These are phyloP conservation scores for Epichloe sp. DNA, from an alignment of 2,329 filamentous ascomycete species.

Conservation along the genomic window DNA sequence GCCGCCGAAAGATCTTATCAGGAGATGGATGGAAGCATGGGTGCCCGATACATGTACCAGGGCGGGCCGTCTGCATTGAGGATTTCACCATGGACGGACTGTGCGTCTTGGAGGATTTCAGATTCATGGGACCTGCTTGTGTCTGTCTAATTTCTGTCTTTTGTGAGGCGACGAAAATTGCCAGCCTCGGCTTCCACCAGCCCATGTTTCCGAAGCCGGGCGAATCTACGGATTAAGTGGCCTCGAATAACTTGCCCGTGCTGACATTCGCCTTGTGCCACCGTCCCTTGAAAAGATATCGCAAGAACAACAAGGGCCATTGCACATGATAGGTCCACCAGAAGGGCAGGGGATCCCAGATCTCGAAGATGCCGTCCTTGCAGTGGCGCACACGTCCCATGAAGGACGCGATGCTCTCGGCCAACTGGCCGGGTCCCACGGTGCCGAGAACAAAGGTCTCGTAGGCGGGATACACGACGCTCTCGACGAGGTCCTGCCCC, in stretches of 20 bases:
- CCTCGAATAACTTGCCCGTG: conserved; percentile 30
- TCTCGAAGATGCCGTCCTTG: conserved; percentile 40
- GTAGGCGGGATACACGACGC: conserved; percentile 33
- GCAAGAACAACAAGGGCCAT: conserved; percentile 38
- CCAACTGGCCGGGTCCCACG: background rate
- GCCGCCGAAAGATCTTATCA: background rate
- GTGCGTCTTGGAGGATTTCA: too few relatives aligned
- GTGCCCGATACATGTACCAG: background rate
- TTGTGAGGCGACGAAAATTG: too few relatives aligned
- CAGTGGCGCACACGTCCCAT: conserved; percentile 30
- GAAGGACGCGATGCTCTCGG: conserved; percentile 13
- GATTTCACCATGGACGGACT: too few relatives aligned
- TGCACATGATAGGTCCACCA: conserved; percentile 45
- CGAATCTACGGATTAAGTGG: background rate
- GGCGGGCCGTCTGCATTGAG: too few relatives aligned
- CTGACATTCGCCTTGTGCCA: conserved; percentile 59
- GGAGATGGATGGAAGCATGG: background rate
- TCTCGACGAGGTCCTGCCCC: conserved; percentile 48
- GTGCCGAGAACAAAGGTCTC: conserved; percentile 16
- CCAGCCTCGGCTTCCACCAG: too few relatives aligned
- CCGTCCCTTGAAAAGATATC: conserved; percentile 28
- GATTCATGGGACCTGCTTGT: too few relatives aligned
- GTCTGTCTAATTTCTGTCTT: too few relatives aligned
- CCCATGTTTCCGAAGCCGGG: too few relatives aligned
- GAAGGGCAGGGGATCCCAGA: conserved; percentile 42